Percentiles rank a stretch among this genome's conserved stretches.
Evolutionary conservation across 192 early-diverging fungal genomes (phyloP).

Genomic region (Coemansia sp.): DNA sequence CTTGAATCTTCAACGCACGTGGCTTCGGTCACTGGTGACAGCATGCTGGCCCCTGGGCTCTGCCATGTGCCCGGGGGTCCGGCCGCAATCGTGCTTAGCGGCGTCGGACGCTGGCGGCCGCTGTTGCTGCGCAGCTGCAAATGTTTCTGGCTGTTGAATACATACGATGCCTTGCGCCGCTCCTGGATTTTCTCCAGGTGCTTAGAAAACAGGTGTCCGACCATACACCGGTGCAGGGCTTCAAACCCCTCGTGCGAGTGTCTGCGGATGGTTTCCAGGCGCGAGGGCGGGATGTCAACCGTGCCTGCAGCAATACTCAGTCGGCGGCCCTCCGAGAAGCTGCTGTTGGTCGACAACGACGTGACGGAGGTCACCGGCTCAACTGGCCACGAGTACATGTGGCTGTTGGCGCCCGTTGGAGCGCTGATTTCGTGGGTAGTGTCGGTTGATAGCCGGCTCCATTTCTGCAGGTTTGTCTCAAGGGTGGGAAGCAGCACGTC

Average conservation of each 20-base stretch:
- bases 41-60: not conserved
- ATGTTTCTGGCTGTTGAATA: conserved; percentile 12
- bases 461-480: conserved; percentile 44
- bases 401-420: conserved; percentile 37
- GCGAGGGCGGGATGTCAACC: conserved; percentile 45
- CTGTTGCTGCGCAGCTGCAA: not conserved
- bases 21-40: conserved; percentile 6
- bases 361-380: conserved; percentile 9
- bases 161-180: conserved; percentile 43
- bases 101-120: conserved; percentile 1
- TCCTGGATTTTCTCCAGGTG: conserved; percentile 47
- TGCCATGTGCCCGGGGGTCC: not conserved
- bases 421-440: conserved; percentile 34
- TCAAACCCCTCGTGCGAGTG: conserved; percentile 49
- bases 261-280: conserved; percentile 43
- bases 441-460: conserved; percentile 40
- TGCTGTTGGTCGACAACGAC: conserved; percentile 17
- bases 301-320: conserved; percentile 51
- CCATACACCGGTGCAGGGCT: conserved; percentile 43
- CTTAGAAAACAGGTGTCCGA: conserved; percentile 45
- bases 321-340: conserved; percentile 32
- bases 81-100: not conserved
- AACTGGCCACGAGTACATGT: conserved; percentile 43
- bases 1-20: not conserved
- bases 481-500: conserved; percentile 53